phyloP scores from a whole-genome alignment of 1,284 basidiomycete species.

The Tilletiopsis washingtonensis region DNA sequence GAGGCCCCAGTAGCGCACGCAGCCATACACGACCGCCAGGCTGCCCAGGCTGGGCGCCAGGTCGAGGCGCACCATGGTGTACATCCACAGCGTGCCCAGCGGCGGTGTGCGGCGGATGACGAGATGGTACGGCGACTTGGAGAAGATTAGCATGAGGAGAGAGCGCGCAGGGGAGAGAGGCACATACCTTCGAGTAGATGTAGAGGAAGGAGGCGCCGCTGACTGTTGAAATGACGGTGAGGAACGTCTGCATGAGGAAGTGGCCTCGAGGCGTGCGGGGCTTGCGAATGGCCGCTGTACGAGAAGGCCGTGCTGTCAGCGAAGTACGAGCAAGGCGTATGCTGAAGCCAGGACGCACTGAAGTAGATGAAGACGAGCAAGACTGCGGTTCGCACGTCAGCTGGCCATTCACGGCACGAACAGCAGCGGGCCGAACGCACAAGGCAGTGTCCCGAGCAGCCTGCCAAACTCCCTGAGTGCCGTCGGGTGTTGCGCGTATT shows the following conservation, averaged over 20 bases:
- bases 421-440: constrained; percentile 17
- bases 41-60: constrained; percentile 33
- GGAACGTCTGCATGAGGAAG: background rate
- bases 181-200: background rate
- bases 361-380: constrained; percentile 27
- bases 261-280: background rate
- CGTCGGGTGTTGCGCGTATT: constrained; percentile 36
- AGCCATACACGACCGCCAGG: constrained; percentile 32
- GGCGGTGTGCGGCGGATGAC: constrained; percentile 44
- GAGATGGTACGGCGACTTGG: constrained; percentile 28
- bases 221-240: background rate
- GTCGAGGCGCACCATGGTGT: constrained; percentile 43
- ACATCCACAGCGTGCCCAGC: constrained; percentile 48
- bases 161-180: background rate
- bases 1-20: constrained; percentile 5
- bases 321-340: background rate
- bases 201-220: background rate
- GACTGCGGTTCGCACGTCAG: constrained; percentile 5
- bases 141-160: background rate
- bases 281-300: background rate
- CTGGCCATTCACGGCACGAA: background rate
- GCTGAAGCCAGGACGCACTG: constrained; percentile 12
- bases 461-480: constrained; percentile 16
- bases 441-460: constrained; percentile 21
- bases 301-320: background rate